Base-by-base conservation (phyloP, 164 flowering plant species). In the Berberis vulgaris region DNA sequence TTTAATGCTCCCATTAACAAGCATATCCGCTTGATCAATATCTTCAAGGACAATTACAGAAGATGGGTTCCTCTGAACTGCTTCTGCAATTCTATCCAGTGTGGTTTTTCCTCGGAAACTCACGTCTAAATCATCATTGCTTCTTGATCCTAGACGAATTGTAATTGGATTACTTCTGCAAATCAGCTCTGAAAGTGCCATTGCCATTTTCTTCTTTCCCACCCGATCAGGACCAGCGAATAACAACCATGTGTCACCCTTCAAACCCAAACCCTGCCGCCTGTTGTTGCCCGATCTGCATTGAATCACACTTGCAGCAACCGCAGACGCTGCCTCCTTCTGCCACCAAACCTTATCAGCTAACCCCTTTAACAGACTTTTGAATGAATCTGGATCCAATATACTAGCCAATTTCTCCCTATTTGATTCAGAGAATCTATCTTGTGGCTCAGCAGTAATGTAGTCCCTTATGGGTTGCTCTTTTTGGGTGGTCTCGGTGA, bases 201-300 rank as follows among this genome's bases (percentile, higher is more conserved):
- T 67, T 11, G 87, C 96, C 91, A 91, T 89, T 79, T 83, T 94
- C 76, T 67, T 86, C 83, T 91, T 94, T 55, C 91, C 99, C 49
- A 85, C 81, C 65, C 84, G 76, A 63, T 94, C 99, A 0, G 97
- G 93, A 54, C 99, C 99, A 1, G 76, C 64, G 58, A 94, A 91
- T 67, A 94, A 62, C 13, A 94, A 54, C 99, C 99, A 94, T 11
- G 79, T 70, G 54, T 86, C 90, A 6, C 93, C 87, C 71, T 78
- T 86, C n/a, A 81, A 75, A 5, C 84, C 90, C 41, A 61, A 67
- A 39, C 77, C 85, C 5, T 81, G 72, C 2, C 75, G 78, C 53
- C 78, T 90, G 13, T 87, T 82, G 57, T 74, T 73, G 60, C 93
- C 95, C 8, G 82, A 62, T 63, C 76, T 83, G 82, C 88, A 83